Percentiles rank a stretch among this genome's conserved stretches.
Evolutionary conservation across 164 flowering plant species (phyloP).

Genomic region (Berberis vulgaris): DNA sequence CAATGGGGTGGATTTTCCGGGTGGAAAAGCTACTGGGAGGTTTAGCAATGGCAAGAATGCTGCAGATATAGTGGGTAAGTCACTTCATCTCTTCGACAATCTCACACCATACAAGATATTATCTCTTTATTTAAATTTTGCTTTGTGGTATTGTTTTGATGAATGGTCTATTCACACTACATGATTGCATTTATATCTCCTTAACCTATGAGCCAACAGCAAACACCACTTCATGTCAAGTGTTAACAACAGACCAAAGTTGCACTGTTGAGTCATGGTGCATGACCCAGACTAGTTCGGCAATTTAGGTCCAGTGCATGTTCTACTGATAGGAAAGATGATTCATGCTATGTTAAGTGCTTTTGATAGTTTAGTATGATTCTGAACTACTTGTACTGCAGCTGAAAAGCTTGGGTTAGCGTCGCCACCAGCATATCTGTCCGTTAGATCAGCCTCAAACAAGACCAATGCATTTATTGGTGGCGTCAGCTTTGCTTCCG

Average conservation of each 20-base stretch:
- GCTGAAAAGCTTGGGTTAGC: slow-evolving; percentile 62
- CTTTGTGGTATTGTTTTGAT: not conserved
- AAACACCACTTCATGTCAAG: too few species aligned
- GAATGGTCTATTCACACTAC: not conserved
- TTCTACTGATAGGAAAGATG: too few species aligned
- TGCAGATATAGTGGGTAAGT: slow-evolving; percentile 65
- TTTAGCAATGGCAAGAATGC: slow-evolving; percentile 74
- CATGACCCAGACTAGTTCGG: too few species aligned
- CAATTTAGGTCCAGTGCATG: too few species aligned
- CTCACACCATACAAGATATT: not conserved
- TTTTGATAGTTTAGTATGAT: not conserved
- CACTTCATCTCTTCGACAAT: not conserved
- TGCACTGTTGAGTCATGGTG: too few species aligned
- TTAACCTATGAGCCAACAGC: too few species aligned
- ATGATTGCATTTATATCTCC: too few species aligned
- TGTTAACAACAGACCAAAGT: too few species aligned
- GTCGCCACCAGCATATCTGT: slow-evolving; percentile 53
- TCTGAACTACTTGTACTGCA: slow-evolving; percentile 15
- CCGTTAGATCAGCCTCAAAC: slow-evolving; percentile 21
- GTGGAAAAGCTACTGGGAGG: slow-evolving; percentile 57
- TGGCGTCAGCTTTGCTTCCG: slow-evolving; percentile 85
- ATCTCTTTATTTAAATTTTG: too few species aligned
- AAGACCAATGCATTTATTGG: slow-evolving; percentile 17
- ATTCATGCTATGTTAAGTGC: too few species aligned
- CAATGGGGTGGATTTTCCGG: slow-evolving; percentile 73